These are phyloP conservation scores for Oehlia diaphana DNA, from an alignment of 192 early-diverging fungal genomes.

Conservation along the genomic window DNA sequence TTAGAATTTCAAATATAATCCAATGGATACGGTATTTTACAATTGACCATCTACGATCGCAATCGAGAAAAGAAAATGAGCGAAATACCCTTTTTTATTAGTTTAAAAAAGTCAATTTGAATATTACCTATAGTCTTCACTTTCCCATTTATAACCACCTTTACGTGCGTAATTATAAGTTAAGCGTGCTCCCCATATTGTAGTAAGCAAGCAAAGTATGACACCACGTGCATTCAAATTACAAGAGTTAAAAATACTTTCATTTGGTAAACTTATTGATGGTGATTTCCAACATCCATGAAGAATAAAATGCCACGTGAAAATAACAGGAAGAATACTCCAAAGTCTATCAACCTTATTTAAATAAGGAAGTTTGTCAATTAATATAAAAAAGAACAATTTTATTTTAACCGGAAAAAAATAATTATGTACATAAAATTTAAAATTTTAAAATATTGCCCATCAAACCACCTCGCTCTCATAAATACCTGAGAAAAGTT, in stretches of 20 bases:
- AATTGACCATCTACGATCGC: slow-evolving; percentile 4
- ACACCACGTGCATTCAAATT: slow-evolving; percentile 28
- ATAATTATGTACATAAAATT: too few relatives aligned
- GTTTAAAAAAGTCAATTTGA: slow-evolving; percentile 22
- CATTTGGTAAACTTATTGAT: not conserved
- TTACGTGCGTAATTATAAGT: slow-evolving; percentile 79
- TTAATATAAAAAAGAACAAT: not conserved
- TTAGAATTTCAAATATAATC: slow-evolving; percentile 63
- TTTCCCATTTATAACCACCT: slow-evolving; percentile 67
- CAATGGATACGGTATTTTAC: slow-evolving; percentile 25
- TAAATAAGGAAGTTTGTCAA: not conserved
- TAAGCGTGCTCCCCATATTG: slow-evolving; percentile 71
- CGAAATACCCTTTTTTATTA: not conserved
- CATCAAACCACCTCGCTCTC: not conserved
- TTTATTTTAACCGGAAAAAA: too few relatives aligned
- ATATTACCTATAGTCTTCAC: slow-evolving; percentile 80
- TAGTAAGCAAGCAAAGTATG: slow-evolving; percentile 48
- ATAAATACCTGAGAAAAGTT: not conserved
- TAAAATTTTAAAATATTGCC: too few relatives aligned
- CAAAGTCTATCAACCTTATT: slow-evolving; percentile 65
- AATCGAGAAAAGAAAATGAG: not conserved
- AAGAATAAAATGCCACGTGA: slow-evolving; percentile 54
- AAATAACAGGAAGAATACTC: slow-evolving; percentile 69
- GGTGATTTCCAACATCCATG: slow-evolving; percentile 48
- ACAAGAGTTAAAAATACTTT: slow-evolving; percentile 20